Percentiles rank a stretch among this genome's conserved stretches.
These are phyloP conservation scores for Escallonia herrerae DNA, from an alignment of 129 eudicot species.

Conservation along the genomic window DNA sequence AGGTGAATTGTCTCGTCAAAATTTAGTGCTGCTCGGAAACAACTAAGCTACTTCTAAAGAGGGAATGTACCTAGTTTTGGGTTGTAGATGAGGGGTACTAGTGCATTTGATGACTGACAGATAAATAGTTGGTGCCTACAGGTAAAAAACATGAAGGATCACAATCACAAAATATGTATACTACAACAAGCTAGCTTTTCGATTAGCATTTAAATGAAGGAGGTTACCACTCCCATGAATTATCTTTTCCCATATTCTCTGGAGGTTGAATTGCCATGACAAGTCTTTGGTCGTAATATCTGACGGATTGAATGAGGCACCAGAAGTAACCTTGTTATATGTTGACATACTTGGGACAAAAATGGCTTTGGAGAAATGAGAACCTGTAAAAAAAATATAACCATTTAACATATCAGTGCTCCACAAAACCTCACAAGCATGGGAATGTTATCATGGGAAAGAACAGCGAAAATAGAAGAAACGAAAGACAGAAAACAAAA, in stretches of 20 bases:
- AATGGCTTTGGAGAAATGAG: conserved; percentile 67
- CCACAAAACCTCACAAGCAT: background rate
- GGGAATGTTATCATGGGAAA: no score
- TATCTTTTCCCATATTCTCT: conserved; percentile 68
- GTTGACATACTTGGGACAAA: conserved; percentile 80
- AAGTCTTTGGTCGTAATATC: conserved; percentile 48
- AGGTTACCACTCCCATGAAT: conserved; percentile 55
- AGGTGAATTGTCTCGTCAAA: no score
- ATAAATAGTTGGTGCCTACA: no score
- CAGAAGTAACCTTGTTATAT: conserved; percentile 85
- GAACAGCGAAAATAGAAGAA: no score
- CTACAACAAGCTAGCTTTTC: background rate
- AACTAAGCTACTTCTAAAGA: no score
- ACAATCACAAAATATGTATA: background rate
- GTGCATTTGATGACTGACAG: no score
- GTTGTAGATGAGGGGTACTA: no score
- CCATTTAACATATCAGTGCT: background rate
- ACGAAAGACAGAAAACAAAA: no score
- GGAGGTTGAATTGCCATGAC: conserved; percentile 82
- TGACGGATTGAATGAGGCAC: conserved; percentile 44
- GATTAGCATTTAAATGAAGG: background rate
- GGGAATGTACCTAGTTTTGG: no score
- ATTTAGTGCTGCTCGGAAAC: no score
- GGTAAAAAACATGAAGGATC: no score
- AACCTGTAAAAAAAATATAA: conserved; percentile 30